Percentiles rank a stretch among this genome's conserved stretches.
These are phyloP conservation scores for Solanum paucissectum DNA, from an alignment of 257 asterid species.

Conservation along the genomic window DNA sequence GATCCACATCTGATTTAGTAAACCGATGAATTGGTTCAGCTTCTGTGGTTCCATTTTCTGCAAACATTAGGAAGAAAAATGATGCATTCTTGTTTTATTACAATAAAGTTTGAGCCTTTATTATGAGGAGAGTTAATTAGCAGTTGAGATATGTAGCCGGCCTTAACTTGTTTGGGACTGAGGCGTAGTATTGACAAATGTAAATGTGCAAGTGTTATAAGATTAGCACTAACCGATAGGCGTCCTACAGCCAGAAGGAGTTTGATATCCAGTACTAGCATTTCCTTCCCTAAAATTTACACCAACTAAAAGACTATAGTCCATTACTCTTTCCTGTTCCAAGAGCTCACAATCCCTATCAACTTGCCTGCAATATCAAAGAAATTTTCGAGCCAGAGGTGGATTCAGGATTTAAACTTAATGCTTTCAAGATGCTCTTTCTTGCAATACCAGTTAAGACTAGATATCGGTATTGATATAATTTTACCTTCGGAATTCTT, in stretches of 20 bases:
- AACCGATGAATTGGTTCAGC: neutral
- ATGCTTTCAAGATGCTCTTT: neutral
- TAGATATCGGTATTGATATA: neutral
- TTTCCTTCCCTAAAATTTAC: slow-evolving; percentile 32
- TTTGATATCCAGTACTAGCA: slow-evolving; percentile 4
- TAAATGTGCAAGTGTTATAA: neutral
- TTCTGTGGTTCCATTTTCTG: neutral
- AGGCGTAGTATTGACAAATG: neutral
- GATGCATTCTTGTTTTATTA: neutral
- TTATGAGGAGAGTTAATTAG: neutral
- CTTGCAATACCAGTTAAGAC: neutral
- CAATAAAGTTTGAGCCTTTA: neutral
- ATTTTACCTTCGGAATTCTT: slow-evolving; percentile 7
- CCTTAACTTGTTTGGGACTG: neutral
- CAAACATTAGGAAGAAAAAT: neutral
- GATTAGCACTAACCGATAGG: neutral
- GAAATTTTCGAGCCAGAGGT: neutral
- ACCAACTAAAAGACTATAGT: slow-evolving; percentile 71
- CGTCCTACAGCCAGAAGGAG: neutral
- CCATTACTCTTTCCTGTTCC: slow-evolving; percentile 76
- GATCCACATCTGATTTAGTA: neutral
- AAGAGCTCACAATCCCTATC: slow-evolving; percentile 67
- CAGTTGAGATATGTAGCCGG: neutral
- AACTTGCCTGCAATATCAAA: slow-evolving; percentile 42
- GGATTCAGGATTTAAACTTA: neutral